phyloP scores from a whole-genome alignment of 495 filamentous ascomycete genomes.

The Ramalina peruviana region DNA sequence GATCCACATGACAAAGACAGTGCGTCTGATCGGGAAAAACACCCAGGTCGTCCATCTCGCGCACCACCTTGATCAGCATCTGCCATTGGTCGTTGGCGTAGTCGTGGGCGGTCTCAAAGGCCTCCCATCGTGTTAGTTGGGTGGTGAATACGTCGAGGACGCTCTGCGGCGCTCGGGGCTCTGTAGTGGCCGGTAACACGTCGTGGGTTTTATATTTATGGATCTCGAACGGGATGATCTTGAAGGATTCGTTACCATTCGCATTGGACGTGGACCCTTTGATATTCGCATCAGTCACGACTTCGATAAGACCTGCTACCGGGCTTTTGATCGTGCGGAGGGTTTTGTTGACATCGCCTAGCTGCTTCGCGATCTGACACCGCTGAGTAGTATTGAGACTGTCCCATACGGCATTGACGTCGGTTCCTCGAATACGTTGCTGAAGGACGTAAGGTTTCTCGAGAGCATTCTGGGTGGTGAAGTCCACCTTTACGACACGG shows the following conservation, averaged over 20 bases:
- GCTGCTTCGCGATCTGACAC: not conserved
- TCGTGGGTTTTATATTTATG: not conserved
- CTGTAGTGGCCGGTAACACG: not conserved
- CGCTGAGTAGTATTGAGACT: slow-evolving; percentile 6
- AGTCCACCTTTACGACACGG: not conserved
- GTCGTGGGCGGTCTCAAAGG: not conserved
- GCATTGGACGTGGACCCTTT: not conserved
- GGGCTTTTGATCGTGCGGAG: slow-evolving; percentile 6
- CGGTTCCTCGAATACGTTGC: slow-evolving; percentile 2
- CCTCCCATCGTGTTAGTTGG: not conserved
- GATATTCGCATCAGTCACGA: not conserved
- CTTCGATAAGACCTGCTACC: not conserved
- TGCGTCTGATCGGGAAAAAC: slow-evolving; percentile 3
- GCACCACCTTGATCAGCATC: not conserved
- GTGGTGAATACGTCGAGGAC: not conserved
- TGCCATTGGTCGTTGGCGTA: slow-evolving; percentile 1
- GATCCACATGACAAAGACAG: slow-evolving; percentile 25
- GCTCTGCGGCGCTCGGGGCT: too few relatives aligned
- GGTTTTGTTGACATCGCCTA: not conserved
- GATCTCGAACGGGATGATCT: slow-evolving; percentile 9
- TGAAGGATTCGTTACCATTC: not conserved
- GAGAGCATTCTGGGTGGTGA: slow-evolving; percentile 4
- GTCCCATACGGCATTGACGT: slow-evolving; percentile 5
- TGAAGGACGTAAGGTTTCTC: slow-evolving; percentile 12
- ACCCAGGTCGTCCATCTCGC: slow-evolving; percentile 3